Percentiles rank a stretch among this genome's conserved stretches.
Conservation (phyloP, 768 basidiomycete species). For the Mycena alexandri region DNA sequence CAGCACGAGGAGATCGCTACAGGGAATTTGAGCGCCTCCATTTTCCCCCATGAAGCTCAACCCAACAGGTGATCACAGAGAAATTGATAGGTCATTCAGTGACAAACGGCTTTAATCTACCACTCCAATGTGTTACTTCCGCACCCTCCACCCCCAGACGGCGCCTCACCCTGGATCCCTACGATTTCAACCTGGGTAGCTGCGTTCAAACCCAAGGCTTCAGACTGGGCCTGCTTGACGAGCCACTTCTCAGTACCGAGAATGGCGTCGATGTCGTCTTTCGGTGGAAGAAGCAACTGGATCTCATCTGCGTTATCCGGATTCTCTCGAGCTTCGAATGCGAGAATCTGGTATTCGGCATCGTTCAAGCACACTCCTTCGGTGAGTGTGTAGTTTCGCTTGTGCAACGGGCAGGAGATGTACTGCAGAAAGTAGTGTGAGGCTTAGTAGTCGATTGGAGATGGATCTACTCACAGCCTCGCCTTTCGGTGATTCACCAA, state of each 20-base stretch:
- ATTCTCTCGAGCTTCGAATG: constrained; percentile 69
- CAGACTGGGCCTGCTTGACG: constrained; percentile 64
- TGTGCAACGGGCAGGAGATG: constrained; percentile 70
- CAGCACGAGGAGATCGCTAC: no score
- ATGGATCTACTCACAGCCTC: constrained; percentile 57
- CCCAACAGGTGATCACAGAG: no score
- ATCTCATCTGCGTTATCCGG: constrained; percentile 47
- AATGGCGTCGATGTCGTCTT: constrained; percentile 67
- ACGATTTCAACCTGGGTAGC: constrained; percentile 50
- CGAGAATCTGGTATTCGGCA: constrained; percentile 66
- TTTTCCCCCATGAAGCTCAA: no score
- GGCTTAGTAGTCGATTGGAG: constrained; percentile 22
- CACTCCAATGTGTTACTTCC: constrained; percentile 38
- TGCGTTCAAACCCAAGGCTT: constrained; percentile 48
- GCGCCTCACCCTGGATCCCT: constrained; percentile 29
- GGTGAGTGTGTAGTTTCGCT: constrained; percentile 71
- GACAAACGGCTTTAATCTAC: constrained; percentile 22
- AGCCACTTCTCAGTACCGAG: constrained; percentile 77
- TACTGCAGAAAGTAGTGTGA: constrained; percentile 42
- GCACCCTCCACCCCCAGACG: constrained; percentile 9
- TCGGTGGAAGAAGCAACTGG: constrained; percentile 67
- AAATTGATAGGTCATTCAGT: no score
- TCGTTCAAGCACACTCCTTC: constrained; percentile 73
- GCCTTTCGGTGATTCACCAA: constrained; percentile 73
- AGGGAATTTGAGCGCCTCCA: no score